Evolutionary conservation across 441 rosid species (phyloP).

Genomic region (Adansonia gregorii): DNA sequence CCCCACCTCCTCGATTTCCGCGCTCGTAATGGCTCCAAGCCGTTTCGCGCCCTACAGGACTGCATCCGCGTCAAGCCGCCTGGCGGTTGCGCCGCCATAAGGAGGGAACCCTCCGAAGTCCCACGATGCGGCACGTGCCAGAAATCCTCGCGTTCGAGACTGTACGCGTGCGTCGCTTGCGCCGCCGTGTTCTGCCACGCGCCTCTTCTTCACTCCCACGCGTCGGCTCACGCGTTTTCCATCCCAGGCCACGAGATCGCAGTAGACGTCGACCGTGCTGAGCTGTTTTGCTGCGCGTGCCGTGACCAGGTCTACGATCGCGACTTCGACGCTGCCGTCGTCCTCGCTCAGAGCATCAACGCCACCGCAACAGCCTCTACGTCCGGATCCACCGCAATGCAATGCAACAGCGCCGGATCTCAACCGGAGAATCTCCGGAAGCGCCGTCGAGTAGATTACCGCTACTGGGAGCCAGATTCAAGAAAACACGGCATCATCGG

Average conservation of each 20-base stretch:
- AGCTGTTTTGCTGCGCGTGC: conserved; percentile 74
- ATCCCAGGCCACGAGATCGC: conserved; percentile 60
- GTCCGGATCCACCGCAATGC: conserved; percentile 27
- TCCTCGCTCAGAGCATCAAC: conserved; percentile 41
- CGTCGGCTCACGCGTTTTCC: conserved; percentile 49
- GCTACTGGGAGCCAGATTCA: conserved; percentile 52
- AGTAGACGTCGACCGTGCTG: conserved; percentile 77
- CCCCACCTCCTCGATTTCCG: conserved; percentile 65
- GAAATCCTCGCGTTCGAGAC: conserved; percentile 40
- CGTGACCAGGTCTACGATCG: conserved; percentile 73
- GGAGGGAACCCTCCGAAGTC: conserved; percentile 49
- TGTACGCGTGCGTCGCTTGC: conserved; percentile 67
- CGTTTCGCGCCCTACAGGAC: conserved; percentile 54
- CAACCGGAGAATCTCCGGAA: conserved; percentile 56
- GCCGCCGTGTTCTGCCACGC: conserved; percentile 58
- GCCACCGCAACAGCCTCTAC: conserved; percentile 21
- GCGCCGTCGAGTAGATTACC: conserved; percentile 58
- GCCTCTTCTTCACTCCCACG: conserved; percentile 47
- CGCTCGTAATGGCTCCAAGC: conserved; percentile 48
- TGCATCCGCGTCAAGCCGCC: conserved; percentile 56
- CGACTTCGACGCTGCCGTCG: conserved; percentile 67
- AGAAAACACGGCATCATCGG: conserved; percentile 41
- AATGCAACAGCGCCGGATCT: neutral
- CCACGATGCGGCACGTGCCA: conserved; percentile 56
- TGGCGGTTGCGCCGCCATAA: conserved; percentile 51